Base-by-base conservation (phyloP, 306 rosid species). In the Cucumis cinereus region DNA sequence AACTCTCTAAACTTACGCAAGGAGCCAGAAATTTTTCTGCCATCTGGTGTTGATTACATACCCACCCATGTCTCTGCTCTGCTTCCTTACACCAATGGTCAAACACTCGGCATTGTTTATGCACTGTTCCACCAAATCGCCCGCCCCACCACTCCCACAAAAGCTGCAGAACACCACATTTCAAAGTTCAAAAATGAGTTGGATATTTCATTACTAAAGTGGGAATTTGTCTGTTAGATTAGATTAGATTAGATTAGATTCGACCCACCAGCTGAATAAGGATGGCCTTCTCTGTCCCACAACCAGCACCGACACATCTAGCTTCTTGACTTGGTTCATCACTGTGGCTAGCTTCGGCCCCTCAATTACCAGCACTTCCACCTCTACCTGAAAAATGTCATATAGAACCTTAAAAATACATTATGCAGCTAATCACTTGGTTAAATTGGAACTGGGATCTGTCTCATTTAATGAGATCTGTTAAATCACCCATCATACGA, bases 21-120 rank as follows among this genome's bases (percentile, higher is more conserved):
- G 85, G 69, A 94, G 96, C 99, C 99, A 94, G 86, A 90, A 94
- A 79, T 92, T 83, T 87, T 89, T 94, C 91, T 92, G 99, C 97
- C 96, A 90, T 86, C 92, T 90, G 60, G 96, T 94, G 85, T 89
- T 92, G 85, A 94, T 89, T 8, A 90, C 82, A 80, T 92, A 94
- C 60, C 97, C 97, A 35, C 90, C 83, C 54, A 84, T 89, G 63
- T 94, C 97, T 33, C 81, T 86, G 87, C 97, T 89, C 81, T 93
- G 91, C 86, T 90, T 94, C 83, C 96, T 89, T 79, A 94, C 99
- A 79, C 99, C 99, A 17, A 94, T 82, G 5, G 99, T 94, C 89
- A 88, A 85, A 82, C 99, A 94, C 81, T 94, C 97, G 59, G 89
- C 93, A 4, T 80, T 83, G 52, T 90, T 81, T 67, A 94, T 92